Percentiles rank a stretch among this genome's conserved stretches.
These are phyloP conservation scores for Sporothrix sp. DNA, from an alignment of 2,329 filamentous ascomycete species.

Conservation along the genomic window DNA sequence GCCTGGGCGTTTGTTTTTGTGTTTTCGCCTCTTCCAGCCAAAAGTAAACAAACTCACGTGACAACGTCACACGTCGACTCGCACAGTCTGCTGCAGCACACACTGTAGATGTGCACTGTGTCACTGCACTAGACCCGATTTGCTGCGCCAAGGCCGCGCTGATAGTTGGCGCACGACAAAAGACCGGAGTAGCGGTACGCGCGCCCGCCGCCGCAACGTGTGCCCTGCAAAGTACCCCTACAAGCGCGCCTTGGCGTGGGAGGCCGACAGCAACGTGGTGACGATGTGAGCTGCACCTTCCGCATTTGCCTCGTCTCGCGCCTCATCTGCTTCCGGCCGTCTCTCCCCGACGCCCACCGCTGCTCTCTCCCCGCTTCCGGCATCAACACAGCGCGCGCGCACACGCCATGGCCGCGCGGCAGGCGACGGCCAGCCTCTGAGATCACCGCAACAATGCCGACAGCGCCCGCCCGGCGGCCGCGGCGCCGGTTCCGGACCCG, in stretches of 20 bases:
- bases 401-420: neutral
- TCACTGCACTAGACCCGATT: neutral
- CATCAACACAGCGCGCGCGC: too few species aligned
- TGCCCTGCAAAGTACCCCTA: neutral
- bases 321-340: too few species aligned
- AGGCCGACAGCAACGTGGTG: constrained; percentile 6
- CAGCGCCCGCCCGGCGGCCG: constrained; percentile 16
- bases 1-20: constrained; percentile 5
- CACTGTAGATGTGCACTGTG: neutral
- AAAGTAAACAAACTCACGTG: constrained; percentile 24
- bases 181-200: too few species aligned
- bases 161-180: too few species aligned
- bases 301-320: too few species aligned
- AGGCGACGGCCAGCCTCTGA: neutral
- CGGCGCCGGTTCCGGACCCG: constrained; percentile 34
- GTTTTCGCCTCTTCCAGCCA: constrained; percentile 11
- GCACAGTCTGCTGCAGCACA: neutral
- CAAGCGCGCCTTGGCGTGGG: neutral
- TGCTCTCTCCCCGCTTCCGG: neutral
- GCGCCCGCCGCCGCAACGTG: too few species aligned
- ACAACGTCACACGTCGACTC: too few species aligned
- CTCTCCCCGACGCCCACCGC: neutral
- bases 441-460: constrained; percentile 11
- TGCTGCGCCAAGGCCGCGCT: neutral
- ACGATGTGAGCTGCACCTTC: constrained; percentile 5